Evolutionary conservation across 495 filamentous ascomycete species (phyloP).

Genomic region (Penicillium flavigenum): DNA sequence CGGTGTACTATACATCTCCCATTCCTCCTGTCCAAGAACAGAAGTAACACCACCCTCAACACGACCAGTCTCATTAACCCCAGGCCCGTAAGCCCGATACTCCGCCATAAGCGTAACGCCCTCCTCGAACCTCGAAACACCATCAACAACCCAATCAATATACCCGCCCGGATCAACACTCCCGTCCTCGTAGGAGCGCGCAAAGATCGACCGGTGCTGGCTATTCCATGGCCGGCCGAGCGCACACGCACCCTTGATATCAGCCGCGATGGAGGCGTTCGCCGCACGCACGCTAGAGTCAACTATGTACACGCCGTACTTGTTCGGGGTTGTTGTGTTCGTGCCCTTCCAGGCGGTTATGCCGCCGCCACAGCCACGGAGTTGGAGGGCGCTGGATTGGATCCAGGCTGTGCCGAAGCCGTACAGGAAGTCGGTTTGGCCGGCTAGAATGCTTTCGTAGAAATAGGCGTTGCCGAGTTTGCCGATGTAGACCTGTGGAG

Average conservation of each 20-base stretch:
- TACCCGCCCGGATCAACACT: constrained; percentile 53
- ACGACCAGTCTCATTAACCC: constrained; percentile 52
- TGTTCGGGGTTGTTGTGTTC: constrained; percentile 61
- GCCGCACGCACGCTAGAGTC: constrained; percentile 49
- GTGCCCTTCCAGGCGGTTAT: constrained; percentile 67
- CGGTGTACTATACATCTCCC: constrained; percentile 45
- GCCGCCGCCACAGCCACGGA: constrained; percentile 59
- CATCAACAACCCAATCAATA: constrained; percentile 50
- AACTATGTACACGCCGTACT: constrained; percentile 61
- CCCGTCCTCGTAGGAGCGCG: constrained; percentile 50
- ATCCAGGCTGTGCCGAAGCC: constrained; percentile 55
- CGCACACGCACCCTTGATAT: constrained; percentile 51
- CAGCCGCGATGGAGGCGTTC: constrained; percentile 48
- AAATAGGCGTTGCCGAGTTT: constrained; percentile 62
- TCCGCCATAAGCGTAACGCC: constrained; percentile 57
- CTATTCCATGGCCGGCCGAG: constrained; percentile 61
- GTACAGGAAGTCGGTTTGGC: constrained; percentile 62
- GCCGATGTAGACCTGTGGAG: constrained; percentile 53
- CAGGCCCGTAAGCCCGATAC: constrained; percentile 53
- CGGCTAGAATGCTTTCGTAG: constrained; percentile 52
- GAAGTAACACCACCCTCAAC: constrained; percentile 41
- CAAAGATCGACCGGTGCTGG: constrained; percentile 54
- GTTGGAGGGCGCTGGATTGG: constrained; percentile 40
- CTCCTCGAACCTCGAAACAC: constrained; percentile 37
- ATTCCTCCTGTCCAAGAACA: constrained; percentile 41